Percentiles rank a stretch among this genome's conserved stretches.
Evolutionary conservation across 495 filamentous ascomycete species (phyloP).

Genomic region (Neurospora hispaniola): DNA sequence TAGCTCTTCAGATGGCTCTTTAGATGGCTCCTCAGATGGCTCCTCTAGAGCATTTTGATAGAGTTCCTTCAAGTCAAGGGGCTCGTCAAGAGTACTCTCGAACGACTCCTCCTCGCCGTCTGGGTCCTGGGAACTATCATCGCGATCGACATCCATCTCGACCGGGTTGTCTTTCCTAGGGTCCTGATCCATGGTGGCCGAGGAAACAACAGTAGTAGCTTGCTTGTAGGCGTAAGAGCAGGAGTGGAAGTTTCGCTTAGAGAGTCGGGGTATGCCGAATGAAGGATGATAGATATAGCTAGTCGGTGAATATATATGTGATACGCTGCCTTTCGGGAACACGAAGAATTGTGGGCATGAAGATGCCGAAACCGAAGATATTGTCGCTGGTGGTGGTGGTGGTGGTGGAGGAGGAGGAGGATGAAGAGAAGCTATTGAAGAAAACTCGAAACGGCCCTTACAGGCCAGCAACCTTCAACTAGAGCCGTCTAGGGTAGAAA

Average conservation of each 20-base stretch:
- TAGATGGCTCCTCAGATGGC: neutral
- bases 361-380: neutral
- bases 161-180: neutral
- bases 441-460: neutral
- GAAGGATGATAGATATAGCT: neutral
- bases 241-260: neutral
- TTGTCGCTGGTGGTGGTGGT: neutral
- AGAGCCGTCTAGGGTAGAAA: neutral
- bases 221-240: neutral
- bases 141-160: conserved; percentile 1
- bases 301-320: neutral
- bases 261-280: neutral
- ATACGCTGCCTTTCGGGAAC: neutral
- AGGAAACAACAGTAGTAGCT: neutral
- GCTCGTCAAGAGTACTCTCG: neutral
- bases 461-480: neutral
- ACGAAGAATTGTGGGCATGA: neutral
- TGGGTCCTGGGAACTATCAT: conserved; percentile 5
- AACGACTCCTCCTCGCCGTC: neutral
- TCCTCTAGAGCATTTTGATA: neutral
- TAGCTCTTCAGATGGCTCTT: conserved; percentile 5
- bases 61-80: neutral
- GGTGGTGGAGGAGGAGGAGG: neutral
- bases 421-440: neutral
- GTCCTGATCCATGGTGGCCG: neutral